Base-by-base conservation (phyloP, 768 basidiomycete species). In the Mycena sanguinolenta region DNA sequence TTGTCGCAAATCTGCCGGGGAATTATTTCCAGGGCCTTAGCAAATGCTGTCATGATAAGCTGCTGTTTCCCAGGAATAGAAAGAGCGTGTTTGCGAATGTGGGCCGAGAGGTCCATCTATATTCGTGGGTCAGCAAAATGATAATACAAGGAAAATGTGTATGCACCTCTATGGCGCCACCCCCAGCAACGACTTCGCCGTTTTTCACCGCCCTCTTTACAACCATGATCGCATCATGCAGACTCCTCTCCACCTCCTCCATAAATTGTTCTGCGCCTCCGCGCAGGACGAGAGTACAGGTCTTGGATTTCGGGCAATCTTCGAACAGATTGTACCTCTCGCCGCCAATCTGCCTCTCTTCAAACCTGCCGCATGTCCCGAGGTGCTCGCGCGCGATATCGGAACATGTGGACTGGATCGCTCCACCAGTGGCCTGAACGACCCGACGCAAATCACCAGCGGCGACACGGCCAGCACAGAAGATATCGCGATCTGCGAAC, bases 141-240 rank as follows among this genome's bases (percentile, higher is more conserved):
- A 63, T 28, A 23, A 60, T 9, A 42, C n/a, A n/a, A 8, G 54
- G 17, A 65, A 36, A 25, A 52, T 23, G 32, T 32, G 5, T 65
- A 63, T 54, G 75, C 81, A 96, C 97, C 90, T 99, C 98, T 63
- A 95, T 92, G 17, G 98, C 98, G 71, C 98, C 98, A 58, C 98
- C 98, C 39, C 98, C 98, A 13, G 98, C 98, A 39, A 99, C 98
- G 59, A 99, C 92, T 63, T 97, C 94, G 49, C 95, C 96, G 78
- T 96, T 99, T 78, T 92, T 92, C 75, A 99, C 92, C 5, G 98
- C 97, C 61, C 98, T 88, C 82, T 98, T 98, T 52, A 99, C 98
- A n/a, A 99, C 97, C 97, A 99, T 99, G 76, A 99, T 95, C 2
- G 97, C 97, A 78, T 99, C 98, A 77, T 99, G 97, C 74, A 99